Evolutionary conservation across 176 grass and related monocot species (phyloP), one percentile per base, ranked within the genome.

Genomic region (Secale cereale): DNA sequence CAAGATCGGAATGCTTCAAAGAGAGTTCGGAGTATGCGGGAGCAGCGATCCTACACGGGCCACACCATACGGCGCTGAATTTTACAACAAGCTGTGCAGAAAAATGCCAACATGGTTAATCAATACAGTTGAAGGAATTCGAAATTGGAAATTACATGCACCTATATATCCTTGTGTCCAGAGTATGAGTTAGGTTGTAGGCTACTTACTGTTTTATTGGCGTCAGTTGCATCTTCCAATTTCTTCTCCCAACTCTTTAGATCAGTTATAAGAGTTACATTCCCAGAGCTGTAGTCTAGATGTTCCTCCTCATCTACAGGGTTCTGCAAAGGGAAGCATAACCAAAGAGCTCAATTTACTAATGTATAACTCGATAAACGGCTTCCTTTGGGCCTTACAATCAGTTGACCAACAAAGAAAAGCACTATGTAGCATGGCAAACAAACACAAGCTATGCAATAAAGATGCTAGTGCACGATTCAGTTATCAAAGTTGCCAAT

Each of bases 1-100:
- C 23, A 59, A 97, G 26, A 6, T 86, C 86, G 66, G 89, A 68
- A 88, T 94, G 86, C 73, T 88, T 94, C 82, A 86, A 61, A 9
- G 91, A 94, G 17, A 90, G 86, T 26, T 94, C 85, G 3, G 85
- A 82, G 41, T 82, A 97, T 23, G 90, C 3, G 27, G 94, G 89
- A 67, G 82, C 89, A 52, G 81, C 84, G 54, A 74, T 83, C 82
- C 85, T 91, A 41, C 94, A 97, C 8, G 94, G 94, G 25, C 77
- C 82, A 30, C 94, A 94, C 94, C 94, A 97, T 32, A 87, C 86
- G 2, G 94, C 91, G 17, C 89, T 92, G 65, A 97, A 97, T 62
- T 97, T 97, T 25, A 83, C 65, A 41, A 97, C 94, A 79, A 97
- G 65, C 94, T 97, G 84, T 57, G 48, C 30, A 81, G 32, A 19